Percentiles rank a stretch among this genome's conserved stretches.
These are phyloP conservation scores for Botrytis pseudocinerea DNA, from an alignment of 2,329 filamentous ascomycete genomes.

Conservation along the genomic window DNA sequence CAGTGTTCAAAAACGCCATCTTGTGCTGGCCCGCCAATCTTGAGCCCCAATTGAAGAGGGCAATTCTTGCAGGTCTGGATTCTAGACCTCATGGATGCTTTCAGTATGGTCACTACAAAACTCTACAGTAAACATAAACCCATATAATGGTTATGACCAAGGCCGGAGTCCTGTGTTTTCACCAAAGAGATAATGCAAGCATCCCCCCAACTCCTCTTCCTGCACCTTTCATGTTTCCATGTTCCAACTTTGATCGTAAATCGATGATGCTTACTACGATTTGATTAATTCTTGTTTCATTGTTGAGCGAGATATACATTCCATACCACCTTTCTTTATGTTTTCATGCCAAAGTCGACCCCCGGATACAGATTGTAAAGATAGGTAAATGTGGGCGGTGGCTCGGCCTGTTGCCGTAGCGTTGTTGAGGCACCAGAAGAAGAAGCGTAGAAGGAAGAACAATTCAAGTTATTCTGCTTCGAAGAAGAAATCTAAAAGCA, in stretches of 20 bases:
- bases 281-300: background rate
- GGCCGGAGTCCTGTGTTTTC: conserved; percentile 2
- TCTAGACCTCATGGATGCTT: background rate
- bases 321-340: background rate
- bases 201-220: background rate
- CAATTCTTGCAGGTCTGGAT: background rate
- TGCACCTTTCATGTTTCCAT: background rate
- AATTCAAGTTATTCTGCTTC: background rate
- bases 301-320: background rate
- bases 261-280: background rate
- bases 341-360: background rate
- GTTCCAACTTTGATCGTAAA: background rate
- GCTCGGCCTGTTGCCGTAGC: background rate
- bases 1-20: background rate
- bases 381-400: conserved; percentile 12
- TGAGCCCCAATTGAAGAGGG: background rate
- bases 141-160: background rate
- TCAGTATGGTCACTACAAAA: background rate
- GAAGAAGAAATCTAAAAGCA: background rate
- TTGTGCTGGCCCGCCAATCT: background rate
- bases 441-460: background rate
- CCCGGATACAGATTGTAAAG: background rate
- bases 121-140: background rate
- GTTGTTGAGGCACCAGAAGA: background rate
- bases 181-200: conserved; percentile 15